phyloP scores from a whole-genome alignment of 176 grass and related monocot species.

The Rhipidocladum racemiflorum region DNA sequence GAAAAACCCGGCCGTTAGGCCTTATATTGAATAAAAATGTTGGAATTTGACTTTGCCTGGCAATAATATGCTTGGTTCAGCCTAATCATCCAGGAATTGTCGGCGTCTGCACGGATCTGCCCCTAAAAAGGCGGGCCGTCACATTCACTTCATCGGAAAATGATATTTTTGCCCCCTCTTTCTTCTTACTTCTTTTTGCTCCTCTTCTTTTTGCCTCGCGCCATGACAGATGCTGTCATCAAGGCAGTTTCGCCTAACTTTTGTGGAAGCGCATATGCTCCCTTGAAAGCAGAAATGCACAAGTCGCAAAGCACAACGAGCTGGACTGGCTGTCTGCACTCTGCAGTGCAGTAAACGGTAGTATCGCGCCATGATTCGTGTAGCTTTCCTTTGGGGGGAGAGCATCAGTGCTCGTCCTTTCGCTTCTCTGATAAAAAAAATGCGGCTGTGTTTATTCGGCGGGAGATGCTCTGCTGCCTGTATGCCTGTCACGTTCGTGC shows the following conservation, averaged over 20 bases:
- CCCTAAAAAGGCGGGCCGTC: no score
- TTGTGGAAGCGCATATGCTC: neutral
- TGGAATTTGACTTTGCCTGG: no score
- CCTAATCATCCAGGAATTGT: no score
- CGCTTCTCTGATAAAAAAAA: neutral
- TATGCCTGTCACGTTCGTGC: neutral
- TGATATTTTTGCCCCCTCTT: no score
- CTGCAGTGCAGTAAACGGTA: neutral
- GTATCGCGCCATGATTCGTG: neutral
- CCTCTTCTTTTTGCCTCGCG: no score
- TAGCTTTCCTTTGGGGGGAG: neutral
- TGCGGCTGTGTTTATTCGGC: neutral
- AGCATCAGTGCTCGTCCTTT: neutral
- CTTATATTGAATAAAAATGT: no score
- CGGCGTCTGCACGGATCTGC: no score
- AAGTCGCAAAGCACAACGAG: neutral
- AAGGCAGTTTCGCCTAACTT: neutral
- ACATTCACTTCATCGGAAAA: no score
- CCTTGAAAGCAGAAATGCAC: neutral
- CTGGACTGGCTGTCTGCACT: neutral
- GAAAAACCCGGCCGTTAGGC: no score
- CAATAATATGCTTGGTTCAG: no score
- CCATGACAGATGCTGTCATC: neutral
- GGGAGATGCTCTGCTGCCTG: no score
- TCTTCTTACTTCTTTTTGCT: no score